Evolutionary conservation across 2,329 filamentous ascomycete species (phyloP), one percentile per base, ranked within the genome.

Genomic region (Albophoma yamanashiensis): DNA sequence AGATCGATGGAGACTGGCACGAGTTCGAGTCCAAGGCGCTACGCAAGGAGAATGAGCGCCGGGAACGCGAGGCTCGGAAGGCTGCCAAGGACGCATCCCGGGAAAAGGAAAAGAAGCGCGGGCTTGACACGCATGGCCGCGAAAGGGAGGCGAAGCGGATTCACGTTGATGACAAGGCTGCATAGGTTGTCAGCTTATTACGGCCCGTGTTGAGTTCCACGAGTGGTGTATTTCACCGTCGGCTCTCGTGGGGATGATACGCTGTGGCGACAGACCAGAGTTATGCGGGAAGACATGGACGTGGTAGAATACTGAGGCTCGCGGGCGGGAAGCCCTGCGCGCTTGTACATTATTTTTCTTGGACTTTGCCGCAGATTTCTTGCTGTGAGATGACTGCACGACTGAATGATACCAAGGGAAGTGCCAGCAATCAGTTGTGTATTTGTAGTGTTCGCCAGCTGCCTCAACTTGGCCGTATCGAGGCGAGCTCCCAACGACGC

Each of bases 1-100:
- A 87, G 56, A 82, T 99, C 38, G 85, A 94, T 67, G 94, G 94
- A 27, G 94, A 99, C 68, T 99, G 94, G 94, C 94, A 99, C 71
- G 94, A 99, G 71, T 96, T 97, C 68, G 94, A 99, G 76, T 96
- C 91, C 60, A 99, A 99, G 76, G 92, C 92, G 20, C 80, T 96
- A 34, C 83, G 94, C 39, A 94, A 94, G 66, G 92, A 97, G 73
- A 93, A 92, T 67, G 91, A 94, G 72, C 84, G 84, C 59, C 80
- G 79, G 62, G 81, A 84, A 36, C 77, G 79, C 60, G 82, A 84
- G 59, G 80, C 79, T 9, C 75, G 77, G 4, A 78, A 76, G 50
- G 74, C 76, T 0, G 74, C 73, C 22, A 79, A 77, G 65, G 76
- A 77, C 1, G 66, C 62, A 11, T 64, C 66, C 38, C 67, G 68